phyloP scores from a whole-genome alignment of 1,284 basidiomycete genomes.

The Cryptococcus deneoformans region DNA sequence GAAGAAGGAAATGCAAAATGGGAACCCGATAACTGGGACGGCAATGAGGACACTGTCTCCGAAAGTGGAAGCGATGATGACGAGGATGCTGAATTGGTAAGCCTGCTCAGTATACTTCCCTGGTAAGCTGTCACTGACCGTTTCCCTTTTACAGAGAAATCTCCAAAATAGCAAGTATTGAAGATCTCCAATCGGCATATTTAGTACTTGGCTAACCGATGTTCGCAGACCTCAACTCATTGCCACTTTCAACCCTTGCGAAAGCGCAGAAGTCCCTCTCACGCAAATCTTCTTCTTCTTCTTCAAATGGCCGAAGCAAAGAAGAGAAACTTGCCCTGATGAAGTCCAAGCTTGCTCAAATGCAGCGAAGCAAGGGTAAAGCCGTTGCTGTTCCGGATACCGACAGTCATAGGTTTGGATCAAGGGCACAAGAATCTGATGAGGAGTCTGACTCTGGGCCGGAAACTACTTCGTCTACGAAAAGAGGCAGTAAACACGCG shows the following conservation, averaged over 20 bases:
- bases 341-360: constrained; percentile 37
- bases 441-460: constrained; percentile 22
- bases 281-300: constrained; percentile 9
- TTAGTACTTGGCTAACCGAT: not conserved
- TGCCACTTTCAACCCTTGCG: constrained; percentile 28
- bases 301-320: constrained; percentile 3
- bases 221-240: constrained; percentile 16
- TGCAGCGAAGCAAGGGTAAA: constrained; percentile 43
- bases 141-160: not conserved
- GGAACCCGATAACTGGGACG: constrained; percentile 45
- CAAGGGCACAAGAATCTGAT: constrained; percentile 10
- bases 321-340: constrained; percentile 27
- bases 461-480: constrained; percentile 8
- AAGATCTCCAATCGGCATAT: too few species aligned
- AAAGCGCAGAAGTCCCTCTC: constrained; percentile 29
- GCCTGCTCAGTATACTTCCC: not conserved
- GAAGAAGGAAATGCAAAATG: constrained; percentile 36
- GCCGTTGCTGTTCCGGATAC: constrained; percentile 17
- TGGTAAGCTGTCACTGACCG: not conserved
- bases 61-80: constrained; percentile 17
- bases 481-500: constrained; percentile 79
- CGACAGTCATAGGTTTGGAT: not conserved
- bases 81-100: constrained; percentile 20
- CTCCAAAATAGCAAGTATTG: constrained; percentile 21
- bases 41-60: constrained; percentile 16